Evolutionary conservation across 164 flowering plant species (phyloP).

Genomic region (Saururus chinensis): DNA sequence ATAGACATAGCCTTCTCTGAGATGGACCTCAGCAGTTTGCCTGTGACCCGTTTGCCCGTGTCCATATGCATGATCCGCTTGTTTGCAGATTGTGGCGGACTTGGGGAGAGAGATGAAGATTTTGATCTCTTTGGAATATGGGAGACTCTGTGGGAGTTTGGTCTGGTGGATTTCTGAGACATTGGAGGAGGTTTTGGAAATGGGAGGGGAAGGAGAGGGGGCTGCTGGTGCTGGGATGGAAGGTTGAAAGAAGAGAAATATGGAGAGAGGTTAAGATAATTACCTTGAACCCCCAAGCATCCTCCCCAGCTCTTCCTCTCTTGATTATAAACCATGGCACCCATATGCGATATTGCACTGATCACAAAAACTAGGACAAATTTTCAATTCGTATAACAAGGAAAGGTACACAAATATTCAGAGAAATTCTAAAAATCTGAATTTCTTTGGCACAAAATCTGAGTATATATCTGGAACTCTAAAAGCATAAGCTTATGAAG

Average conservation of each 20-base stretch:
- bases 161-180: neutral
- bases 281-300: neutral
- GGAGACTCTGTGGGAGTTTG: neutral
- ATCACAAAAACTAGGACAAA: neutral
- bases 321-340: neutral
- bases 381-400: no score
- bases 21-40: neutral
- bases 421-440: neutral
- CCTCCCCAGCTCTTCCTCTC: neutral
- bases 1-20: neutral
- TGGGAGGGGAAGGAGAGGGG: slow-evolving; percentile 6
- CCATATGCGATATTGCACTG: neutral
- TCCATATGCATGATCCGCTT: neutral
- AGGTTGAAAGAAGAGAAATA: neutral
- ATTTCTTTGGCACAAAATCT: neutral
- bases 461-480: neutral
- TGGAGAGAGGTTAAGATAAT: neutral
- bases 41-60: neutral
- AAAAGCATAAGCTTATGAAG: neutral
- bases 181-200: neutral
- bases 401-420: neutral
- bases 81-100: neutral
- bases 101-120: neutral
- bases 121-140: neutral
- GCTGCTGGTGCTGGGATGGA: neutral